A percentile compares a stretch with the other conserved stretches of the same genome.
phyloP scores from a whole-genome alignment of 2,329 filamentous ascomycete species.

The Clarireedia hainanense region DNA sequence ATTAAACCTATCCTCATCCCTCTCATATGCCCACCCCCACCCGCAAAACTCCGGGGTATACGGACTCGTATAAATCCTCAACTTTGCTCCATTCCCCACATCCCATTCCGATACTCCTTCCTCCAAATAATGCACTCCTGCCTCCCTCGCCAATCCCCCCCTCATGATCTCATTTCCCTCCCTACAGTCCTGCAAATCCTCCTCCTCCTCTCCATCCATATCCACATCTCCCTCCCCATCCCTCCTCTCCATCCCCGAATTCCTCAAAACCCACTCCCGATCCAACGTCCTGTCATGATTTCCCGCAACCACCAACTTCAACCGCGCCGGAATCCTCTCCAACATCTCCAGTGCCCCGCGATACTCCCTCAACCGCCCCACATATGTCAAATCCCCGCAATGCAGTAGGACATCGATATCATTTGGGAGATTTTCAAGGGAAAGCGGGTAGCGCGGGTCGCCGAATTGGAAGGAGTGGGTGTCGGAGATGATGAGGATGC shows the following conservation, averaged over 20 bases:
- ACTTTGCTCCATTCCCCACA: conserved; percentile 24
- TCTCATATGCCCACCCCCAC: conserved; percentile 28
- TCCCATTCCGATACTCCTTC: conserved; percentile 28
- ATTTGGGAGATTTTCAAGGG: conserved; percentile 23
- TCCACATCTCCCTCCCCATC: background rate
- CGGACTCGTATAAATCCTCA: conserved; percentile 29
- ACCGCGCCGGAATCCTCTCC: conserved; percentile 37
- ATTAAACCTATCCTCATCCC: conserved; percentile 26
- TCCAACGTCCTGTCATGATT: conserved; percentile 53
- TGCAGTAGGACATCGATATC: conserved; percentile 31
- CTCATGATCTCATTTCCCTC: conserved; percentile 19
- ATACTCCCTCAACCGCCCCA: conserved; percentile 23
- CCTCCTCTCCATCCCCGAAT: background rate
- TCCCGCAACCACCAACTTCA: conserved; percentile 55
- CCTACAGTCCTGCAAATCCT: conserved; percentile 7
- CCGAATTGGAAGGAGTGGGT: conserved; percentile 24
- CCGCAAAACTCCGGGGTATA: conserved; percentile 28
- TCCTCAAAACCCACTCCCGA: conserved; percentile 31
- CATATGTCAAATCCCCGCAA: conserved; percentile 32
- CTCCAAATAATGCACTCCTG: conserved; percentile 27
- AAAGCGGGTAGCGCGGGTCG: conserved; percentile 15
- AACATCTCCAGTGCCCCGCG: conserved; percentile 19
- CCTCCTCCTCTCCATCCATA: conserved; percentile 13
- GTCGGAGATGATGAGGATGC: conserved; percentile 26
- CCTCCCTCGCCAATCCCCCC: conserved; percentile 17